Evolutionary conservation across 75 land plant genomes (phyloP), one percentile per base, ranked within the genome.

Genomic region (Pseudotsuga menziesii): DNA sequence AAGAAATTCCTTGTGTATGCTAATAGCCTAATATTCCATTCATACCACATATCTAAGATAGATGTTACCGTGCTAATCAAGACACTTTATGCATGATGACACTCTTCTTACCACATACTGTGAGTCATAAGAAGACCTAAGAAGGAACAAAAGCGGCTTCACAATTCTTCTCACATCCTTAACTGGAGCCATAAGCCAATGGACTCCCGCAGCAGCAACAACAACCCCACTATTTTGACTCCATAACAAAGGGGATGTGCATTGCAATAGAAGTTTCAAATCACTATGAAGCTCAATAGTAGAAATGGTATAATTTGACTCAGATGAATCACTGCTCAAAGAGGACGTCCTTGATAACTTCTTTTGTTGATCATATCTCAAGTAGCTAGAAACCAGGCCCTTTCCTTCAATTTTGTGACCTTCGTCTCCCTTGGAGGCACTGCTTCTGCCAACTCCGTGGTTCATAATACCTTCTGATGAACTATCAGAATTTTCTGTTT

Each of bases 191-290:
- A 97, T 79, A 57, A 92, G 77, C 99, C 99, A 97, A 79, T 95
- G 96, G 16, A 94, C 95, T 17, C 90, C 87, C 77, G 94, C 92
- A 78, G 95, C 96, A 58, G 91, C 95, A 80, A 97, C 85, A n/a
- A 97, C 92, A 58, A 97, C 99, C 22, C 92, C 98, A 91, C 98
- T 91, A 76, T 94, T 97, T 63, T 90, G 87, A 78, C 99, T 97
- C 93, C 96, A 91, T 66, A 97, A 77, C 57, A 97, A 82, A 27
- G 96, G 93, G 19, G 86, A 80, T 62, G 99, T 95, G 73, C 92
- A 94, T 76, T 84, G 86, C 77, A 97, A 79, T 57, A 97, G 77
- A 67, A 93, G 78, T 82, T 82, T 82, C 41, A 89, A 80, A 78
- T 96, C 97, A 78, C 84, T 81, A 66, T 89, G 87, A 58, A 85